Percentiles rank a stretch among this genome's conserved stretches.
These are phyloP conservation scores for Cystobasidium slooffiae DNA, from an alignment of 1,284 basidiomycete genomes.

Conservation along the genomic window DNA sequence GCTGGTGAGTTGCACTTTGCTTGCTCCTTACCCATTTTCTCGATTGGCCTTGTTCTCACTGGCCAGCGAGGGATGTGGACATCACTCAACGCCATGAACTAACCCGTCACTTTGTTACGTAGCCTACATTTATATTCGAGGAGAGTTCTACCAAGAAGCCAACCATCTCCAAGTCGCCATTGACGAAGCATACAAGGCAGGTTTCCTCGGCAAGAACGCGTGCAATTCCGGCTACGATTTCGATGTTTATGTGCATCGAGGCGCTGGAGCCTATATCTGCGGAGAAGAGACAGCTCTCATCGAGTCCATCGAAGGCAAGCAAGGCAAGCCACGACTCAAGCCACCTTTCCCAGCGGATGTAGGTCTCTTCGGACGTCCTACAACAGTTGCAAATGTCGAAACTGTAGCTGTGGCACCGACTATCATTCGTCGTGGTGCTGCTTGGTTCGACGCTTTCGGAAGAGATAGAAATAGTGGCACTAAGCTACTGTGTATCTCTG, in stretches of 20 bases:
- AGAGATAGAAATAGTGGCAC: conserved; percentile 92
- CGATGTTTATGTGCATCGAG: conserved; percentile 96
- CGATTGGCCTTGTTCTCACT: conserved; percentile 18
- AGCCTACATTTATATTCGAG: conserved; percentile 98
- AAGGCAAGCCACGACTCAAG: conserved; percentile 96
- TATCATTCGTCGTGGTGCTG: conserved; percentile 84
- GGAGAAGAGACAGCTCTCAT: conserved; percentile 98
- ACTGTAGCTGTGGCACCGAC: conserved; percentile 97
- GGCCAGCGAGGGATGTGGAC: conserved; percentile 2
- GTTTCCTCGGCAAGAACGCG: conserved; percentile 89
- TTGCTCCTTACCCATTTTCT: not conserved
- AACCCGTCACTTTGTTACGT: conserved; percentile 15
- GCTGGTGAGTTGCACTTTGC: conserved; percentile 61
- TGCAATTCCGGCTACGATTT: conserved; percentile 92
- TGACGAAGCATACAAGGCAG: conserved; percentile 88
- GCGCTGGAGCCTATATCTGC: conserved; percentile 97
- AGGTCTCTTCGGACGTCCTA: conserved; percentile 93
- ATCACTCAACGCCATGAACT: not conserved
- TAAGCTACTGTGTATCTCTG: conserved; percentile 93
- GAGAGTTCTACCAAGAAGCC: conserved; percentile 96
- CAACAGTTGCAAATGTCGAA: conserved; percentile 97
- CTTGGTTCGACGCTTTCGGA: conserved; percentile 95
- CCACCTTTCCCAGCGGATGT: conserved; percentile 99
- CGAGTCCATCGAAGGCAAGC: conserved; percentile 94
- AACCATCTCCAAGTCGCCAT: conserved; percentile 92